Percentiles rank a stretch among this genome's conserved stretches.
These are phyloP conservation scores for Rhododendron mucronatum DNA, from an alignment of 148 eudicot genomes.

Conservation along the genomic window DNA sequence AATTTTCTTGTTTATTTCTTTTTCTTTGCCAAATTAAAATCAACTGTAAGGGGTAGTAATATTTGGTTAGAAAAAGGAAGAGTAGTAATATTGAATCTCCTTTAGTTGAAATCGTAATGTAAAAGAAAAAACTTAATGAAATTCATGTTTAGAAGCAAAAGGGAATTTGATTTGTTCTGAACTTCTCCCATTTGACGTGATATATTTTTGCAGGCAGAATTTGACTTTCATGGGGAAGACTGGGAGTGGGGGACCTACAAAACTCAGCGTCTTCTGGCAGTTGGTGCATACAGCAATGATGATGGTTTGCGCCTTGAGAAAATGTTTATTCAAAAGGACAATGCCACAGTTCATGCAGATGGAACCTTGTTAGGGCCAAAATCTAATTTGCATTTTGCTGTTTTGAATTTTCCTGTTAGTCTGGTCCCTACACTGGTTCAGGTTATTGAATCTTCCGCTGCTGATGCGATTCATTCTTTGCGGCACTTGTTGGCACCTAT, in stretches of 20 bases:
- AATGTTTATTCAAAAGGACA: constrained; percentile 94
- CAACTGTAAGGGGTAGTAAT: not conserved
- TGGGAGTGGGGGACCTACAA: constrained; percentile 99
- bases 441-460: constrained; percentile 89
- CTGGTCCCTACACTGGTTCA: constrained; percentile 88
- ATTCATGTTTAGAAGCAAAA: not conserved
- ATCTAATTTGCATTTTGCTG: constrained; percentile 98
- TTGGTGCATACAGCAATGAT: constrained; percentile 94
- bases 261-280: constrained; percentile 91
- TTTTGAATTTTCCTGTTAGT: constrained; percentile 95
- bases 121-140: not conserved
- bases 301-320: constrained; percentile 96
- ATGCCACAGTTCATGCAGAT: constrained; percentile 97
- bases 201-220: constrained; percentile 66
- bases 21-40: not conserved
- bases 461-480: constrained; percentile 74
- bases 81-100: not conserved
- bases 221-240: constrained; percentile 96
- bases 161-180: not conserved
- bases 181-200: not conserved
- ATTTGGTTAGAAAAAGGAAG: not conserved
- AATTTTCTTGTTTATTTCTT: not conserved
- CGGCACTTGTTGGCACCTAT: constrained; percentile 86
- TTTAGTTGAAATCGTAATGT: not conserved
- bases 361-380: constrained; percentile 93